Evolutionary conservation across 208 protist genomes (phyloP).

Genomic region (Trypanosoma avium): DNA sequence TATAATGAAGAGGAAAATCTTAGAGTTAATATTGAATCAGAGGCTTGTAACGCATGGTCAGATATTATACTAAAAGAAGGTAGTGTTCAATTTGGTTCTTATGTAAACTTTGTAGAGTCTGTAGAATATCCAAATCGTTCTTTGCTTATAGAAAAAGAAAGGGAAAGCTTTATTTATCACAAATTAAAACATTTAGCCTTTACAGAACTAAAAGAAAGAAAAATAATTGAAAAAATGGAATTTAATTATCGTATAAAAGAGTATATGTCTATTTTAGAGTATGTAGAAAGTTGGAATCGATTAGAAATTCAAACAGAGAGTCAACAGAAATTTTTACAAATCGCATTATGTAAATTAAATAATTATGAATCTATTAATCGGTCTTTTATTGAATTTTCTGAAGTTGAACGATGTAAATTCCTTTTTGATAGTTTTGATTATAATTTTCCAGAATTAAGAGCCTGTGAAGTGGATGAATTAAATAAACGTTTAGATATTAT

Average conservation of each 20-base stretch:
- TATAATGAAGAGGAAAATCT: slow-evolving; percentile 9
- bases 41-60: slow-evolving; percentile 20
- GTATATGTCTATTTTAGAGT: slow-evolving; percentile 15
- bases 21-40: slow-evolving; percentile 21
- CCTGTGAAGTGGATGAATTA: slow-evolving; percentile 48
- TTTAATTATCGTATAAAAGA: background rate
- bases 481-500: slow-evolving; percentile 40
- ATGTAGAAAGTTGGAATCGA: slow-evolving; percentile 32
- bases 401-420: slow-evolving; percentile 25
- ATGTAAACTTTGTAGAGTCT: background rate
- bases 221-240: background rate
- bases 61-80: slow-evolving; percentile 21
- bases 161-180: background rate
- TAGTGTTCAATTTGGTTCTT: background rate
- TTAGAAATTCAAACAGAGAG: slow-evolving; percentile 6
- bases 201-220: slow-evolving; percentile 4
- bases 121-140: background rate
- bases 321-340: background rate
- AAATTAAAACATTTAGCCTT: background rate
- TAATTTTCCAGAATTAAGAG: slow-evolving; percentile 20
- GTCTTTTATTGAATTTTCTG: slow-evolving; percentile 1
- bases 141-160: slow-evolving; percentile 3
- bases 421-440: slow-evolving; percentile 30
- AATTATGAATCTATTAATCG: slow-evolving; percentile 21
- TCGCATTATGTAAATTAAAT: slow-evolving; percentile 1